Evolutionary conservation across 2,329 filamentous ascomycete species (phyloP), one percentile per base, ranked within the genome.

Genomic region (Graphiopsis chlorocephala): DNA sequence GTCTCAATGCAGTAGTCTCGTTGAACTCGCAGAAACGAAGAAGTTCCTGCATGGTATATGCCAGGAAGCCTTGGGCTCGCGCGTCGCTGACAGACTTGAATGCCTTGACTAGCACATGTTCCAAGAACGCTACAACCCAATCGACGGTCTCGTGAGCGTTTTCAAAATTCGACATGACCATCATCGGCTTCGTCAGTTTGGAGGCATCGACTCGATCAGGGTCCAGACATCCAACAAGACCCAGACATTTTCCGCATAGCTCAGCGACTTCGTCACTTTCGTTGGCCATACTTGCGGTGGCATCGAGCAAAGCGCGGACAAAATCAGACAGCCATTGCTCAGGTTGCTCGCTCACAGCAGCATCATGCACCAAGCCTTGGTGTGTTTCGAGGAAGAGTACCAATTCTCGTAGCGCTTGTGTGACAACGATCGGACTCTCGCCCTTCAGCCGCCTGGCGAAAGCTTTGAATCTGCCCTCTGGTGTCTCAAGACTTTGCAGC

Each of bases 31-130:
- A 92, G 69, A 89, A 87, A 52, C 89, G 88, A 3, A 98, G 84
- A 47, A 98, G 84, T 72, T 96, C 90, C 77, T 99, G 95, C 88
- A 99, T 97, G 1, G 90, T 91, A 77, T 91, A 99, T 1, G 94
- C 94, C 20, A 99, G 83, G 74, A 96, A 97, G 0, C 93, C 93
- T 76, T 98, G 95, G 6, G 93, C 85, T 68, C 88, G 89, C 2
- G 93, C 90, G 74, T 97, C 96, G 0, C 90, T 95, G 1, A 92
- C 90, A 1, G 94, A 96, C 50, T 96, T 82, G 73, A 99, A 99
- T 0, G 93, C 90, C 66, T 93, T 93, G 28, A 98, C 92, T 12
- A 99, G 81, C 8, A 97, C 90, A 73, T 96, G 86, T 72, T 97
- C 90, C 17, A 99, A 83, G 55, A 97, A 83, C 72, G 93, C 93